These are phyloP conservation scores for Trypanosoma avium DNA, from an alignment of 208 protist species.

Conservation along the genomic window DNA sequence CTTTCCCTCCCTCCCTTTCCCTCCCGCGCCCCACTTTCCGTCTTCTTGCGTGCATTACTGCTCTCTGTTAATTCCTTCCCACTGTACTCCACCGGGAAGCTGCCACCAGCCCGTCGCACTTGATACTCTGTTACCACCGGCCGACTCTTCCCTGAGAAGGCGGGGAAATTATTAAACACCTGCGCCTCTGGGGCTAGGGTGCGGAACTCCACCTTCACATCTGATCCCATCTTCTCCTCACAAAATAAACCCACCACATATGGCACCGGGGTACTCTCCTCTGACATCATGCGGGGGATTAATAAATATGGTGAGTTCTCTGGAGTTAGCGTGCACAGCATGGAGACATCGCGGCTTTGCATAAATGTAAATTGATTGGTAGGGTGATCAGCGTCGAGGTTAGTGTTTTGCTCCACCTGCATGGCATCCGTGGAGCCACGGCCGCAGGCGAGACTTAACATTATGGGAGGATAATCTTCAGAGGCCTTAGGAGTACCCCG, in stretches of 20 bases:
- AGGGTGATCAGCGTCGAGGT: slow-evolving; percentile 39
- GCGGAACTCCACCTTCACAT: slow-evolving; percentile 27
- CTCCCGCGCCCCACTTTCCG: neutral
- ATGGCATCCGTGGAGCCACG: slow-evolving; percentile 4
- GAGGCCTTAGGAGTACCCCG: neutral
- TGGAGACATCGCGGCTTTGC: slow-evolving; percentile 36
- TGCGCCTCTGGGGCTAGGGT: slow-evolving; percentile 13
- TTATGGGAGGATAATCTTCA: slow-evolving; percentile 32
- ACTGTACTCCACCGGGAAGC: slow-evolving; percentile 19
- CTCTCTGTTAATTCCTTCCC: slow-evolving; percentile 2
- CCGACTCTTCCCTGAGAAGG: slow-evolving; percentile 30
- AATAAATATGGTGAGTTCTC: slow-evolving; percentile 59
- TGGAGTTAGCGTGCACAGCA: slow-evolving; percentile 45
- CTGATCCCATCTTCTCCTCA: slow-evolving; percentile 10
- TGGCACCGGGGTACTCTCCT: neutral
- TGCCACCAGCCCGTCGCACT: slow-evolving; percentile 7
- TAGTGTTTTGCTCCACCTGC: slow-evolving; percentile 23
- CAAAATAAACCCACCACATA: slow-evolving; percentile 31
- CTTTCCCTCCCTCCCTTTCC: neutral
- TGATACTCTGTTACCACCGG: slow-evolving; percentile 22
- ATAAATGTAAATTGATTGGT: slow-evolving; percentile 47
- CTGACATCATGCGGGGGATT: slow-evolving; percentile 48
- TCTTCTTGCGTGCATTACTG: neutral
- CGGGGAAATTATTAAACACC: slow-evolving; percentile 26
- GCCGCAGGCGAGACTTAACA: slow-evolving; percentile 27